Evolutionary conservation across 345 rosid species (phyloP).

Genomic region (Capsella bursapastoris): DNA sequence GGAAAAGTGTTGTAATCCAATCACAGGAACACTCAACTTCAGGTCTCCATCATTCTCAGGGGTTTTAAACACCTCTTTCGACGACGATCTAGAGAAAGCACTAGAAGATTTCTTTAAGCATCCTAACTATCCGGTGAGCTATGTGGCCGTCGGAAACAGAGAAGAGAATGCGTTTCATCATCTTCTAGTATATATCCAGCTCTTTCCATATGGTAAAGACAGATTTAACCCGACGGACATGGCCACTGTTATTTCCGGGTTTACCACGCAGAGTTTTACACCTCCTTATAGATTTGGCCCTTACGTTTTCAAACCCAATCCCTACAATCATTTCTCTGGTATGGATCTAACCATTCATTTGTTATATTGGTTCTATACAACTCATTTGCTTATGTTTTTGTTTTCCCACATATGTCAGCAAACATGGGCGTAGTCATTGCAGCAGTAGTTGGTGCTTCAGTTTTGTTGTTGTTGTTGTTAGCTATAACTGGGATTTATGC

Average conservation of each 20-base stretch:
- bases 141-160: not conserved
- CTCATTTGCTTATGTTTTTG: not conserved
- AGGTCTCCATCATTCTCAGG: not conserved
- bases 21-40: not conserved
- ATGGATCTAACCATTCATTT: not conserved
- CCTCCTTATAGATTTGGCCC: not conserved
- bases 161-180: not conserved
- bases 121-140: fast-evolving
- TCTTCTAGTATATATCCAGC: not conserved
- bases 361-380: not conserved
- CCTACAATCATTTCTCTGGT: fast-evolving
- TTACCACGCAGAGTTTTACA: not conserved
- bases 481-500: not conserved
- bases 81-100: too few species aligned
- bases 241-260: not conserved
- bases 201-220: not conserved
- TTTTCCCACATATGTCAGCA: slow-evolving; percentile 25
- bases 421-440: not conserved
- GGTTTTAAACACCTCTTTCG: too few species aligned
- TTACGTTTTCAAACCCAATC: not conserved
- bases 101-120: not conserved
- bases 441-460: not conserved
- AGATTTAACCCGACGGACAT: not conserved
- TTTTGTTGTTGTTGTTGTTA: not conserved
- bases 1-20: slow-evolving; percentile 42